Base-by-base conservation (phyloP, 805 yeast species). In the Metschnikowia reukaufii region DNA sequence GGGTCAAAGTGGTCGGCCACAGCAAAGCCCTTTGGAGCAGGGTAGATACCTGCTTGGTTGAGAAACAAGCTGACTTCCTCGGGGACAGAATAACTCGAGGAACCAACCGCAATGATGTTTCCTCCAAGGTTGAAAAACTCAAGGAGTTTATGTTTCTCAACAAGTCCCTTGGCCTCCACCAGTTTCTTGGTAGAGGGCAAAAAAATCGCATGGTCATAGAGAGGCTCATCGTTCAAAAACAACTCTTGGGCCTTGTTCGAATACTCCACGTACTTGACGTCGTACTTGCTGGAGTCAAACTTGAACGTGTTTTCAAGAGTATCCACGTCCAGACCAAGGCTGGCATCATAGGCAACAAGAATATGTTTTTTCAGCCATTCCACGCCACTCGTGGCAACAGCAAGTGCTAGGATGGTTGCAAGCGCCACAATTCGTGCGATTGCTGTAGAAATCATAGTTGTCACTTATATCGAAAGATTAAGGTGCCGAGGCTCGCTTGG, bases 11-110 rank as follows among this genome's bases (percentile, higher is more conserved):
- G 84, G 64, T 90, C 96, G 6, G 75, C 64, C 36, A 85, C 68
- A 44, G 71, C 64, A 63, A 79, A 82, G 42, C 81, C 84, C 61
- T 81, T 86, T 48, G 96, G 95, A 40, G 94, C 78, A 48, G 97
- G 87, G 58, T 74, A 79, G 42, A 94, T 83, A 27, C 97, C 99
- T 54, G 91, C 67, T 62, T 91, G 89, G 58, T 82, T 80, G 54
- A 88, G 76, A 58, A 86, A 84, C 2, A 77, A 69, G 50, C 88
- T 80, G 29, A 86, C 67, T 18, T 62, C 66, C 15, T 71, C 76
- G 5, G 76, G 75, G 3, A 63, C 59, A 4, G 60, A 45, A 23
- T 55, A 34, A 8, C 51, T 48, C 16, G 84, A 78, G 20, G 86
- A 88, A 8, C 56, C 52, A 12, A 88, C 71, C 12, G 83, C 78